phyloP scores from a whole-genome alignment of 2,329 filamentous ascomycete genomes.

The Pseudovirgaria hyperparasitica region DNA sequence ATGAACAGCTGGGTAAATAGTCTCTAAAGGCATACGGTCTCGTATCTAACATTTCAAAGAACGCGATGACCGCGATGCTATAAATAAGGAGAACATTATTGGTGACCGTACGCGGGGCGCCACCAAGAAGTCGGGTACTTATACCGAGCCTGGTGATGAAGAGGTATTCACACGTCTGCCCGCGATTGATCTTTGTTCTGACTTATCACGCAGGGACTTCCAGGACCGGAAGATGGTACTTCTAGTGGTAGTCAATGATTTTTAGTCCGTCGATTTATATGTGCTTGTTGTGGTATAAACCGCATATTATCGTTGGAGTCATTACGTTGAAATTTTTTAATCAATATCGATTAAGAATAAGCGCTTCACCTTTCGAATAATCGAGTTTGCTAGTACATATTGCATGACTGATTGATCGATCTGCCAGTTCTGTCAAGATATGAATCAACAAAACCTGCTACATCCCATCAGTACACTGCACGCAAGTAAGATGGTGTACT shows the following conservation, averaged over 20 bases:
- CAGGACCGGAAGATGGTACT: slow-evolving; percentile 21
- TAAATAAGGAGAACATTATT: slow-evolving; percentile 36
- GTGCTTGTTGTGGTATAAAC: too few relatives aligned
- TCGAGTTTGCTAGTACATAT: too few relatives aligned
- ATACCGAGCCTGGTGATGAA: slow-evolving; percentile 40
- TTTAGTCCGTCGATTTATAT: neutral
- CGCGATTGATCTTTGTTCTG: too few relatives aligned
- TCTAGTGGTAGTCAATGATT: slow-evolving; percentile 10
- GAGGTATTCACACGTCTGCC: slow-evolving; percentile 17
- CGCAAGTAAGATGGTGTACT: too few relatives aligned
- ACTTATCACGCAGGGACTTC: slow-evolving; percentile 13
- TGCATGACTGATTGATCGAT: too few relatives aligned
- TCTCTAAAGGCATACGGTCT: neutral
- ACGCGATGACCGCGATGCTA: slow-evolving; percentile 36
- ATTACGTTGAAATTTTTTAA: too few relatives aligned
- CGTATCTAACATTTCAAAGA: slow-evolving; percentile 13
- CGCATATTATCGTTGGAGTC: too few relatives aligned
- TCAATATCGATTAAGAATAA: too few relatives aligned
- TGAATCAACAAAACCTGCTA: too few relatives aligned
- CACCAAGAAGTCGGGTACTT: slow-evolving; percentile 30
- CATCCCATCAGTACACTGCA: too few relatives aligned
- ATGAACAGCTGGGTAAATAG: slow-evolving; percentile 32
- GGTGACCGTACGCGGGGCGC: slow-evolving; percentile 35
- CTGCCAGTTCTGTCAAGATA: too few relatives aligned
- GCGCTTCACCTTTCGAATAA: too few relatives aligned